These are phyloP conservation scores for Geum urbanum DNA, from an alignment of 306 rosid species.

Conservation along the genomic window DNA sequence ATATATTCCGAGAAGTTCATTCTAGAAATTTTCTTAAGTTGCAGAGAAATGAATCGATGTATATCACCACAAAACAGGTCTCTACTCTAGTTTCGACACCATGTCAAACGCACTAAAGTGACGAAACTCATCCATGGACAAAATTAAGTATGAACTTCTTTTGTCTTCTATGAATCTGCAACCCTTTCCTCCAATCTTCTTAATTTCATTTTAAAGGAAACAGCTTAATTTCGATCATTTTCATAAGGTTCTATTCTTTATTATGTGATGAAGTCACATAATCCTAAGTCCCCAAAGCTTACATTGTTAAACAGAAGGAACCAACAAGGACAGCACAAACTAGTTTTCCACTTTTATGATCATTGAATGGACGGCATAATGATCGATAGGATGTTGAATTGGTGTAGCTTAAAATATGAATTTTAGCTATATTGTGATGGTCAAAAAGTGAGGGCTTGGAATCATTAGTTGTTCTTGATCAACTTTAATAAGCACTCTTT, in stretches of 20 bases:
- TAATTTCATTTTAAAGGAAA: too few species aligned
- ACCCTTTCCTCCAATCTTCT: too few species aligned
- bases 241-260: neutral
- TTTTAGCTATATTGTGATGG: conserved; percentile 44
- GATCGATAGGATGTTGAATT: conserved; percentile 47
- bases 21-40: neutral
- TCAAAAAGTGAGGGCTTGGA: conserved; percentile 66
- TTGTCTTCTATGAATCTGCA: too few species aligned
- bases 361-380: conserved; percentile 44
- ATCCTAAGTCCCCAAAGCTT: neutral
- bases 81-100: neutral
- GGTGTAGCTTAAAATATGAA: conserved; percentile 19
- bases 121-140: neutral
- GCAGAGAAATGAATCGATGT: neutral
- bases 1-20: neutral
- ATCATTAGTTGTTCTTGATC: conserved; percentile 56
- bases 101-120: neutral
- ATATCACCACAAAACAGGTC: neutral
- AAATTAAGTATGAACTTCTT: neutral
- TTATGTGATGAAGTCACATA: neutral
- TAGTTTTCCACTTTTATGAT: neutral
- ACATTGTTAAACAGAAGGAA: neutral
- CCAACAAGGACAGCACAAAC: neutral
- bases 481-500: conserved; percentile 40
- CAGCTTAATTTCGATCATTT: too few species aligned